A percentile compares a stretch with the other conserved stretches of the same genome.
Conservation (phyloP, 768 basidiomycete genomes). For the Piloderma croceum region DNA sequence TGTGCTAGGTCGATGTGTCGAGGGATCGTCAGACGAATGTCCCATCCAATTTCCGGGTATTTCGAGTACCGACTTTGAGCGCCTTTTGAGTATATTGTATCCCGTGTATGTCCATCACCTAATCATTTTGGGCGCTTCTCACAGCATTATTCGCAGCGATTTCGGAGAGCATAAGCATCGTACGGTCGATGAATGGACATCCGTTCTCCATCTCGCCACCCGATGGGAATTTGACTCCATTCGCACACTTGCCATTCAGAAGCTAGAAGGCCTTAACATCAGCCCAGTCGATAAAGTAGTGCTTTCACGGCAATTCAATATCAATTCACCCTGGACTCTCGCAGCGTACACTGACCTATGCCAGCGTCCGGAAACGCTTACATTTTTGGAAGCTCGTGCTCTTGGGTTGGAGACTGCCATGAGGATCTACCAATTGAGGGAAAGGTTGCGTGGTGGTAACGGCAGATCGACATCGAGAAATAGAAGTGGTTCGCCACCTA, state of each 20-base stretch:
- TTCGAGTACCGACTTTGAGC: conserved; percentile 27
- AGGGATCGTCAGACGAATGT: conserved; percentile 20
- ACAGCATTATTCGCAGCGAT: conserved; percentile 1
- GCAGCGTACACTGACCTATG: conserved; percentile 14
- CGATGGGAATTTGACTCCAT: conserved; percentile 25
- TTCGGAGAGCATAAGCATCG: conserved; percentile 9
- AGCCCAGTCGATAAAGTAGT: conserved; percentile 6
- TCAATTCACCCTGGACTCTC: conserved; percentile 12
- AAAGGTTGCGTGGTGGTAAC: conserved; percentile 1
- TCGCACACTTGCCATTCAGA: conserved; percentile 29
- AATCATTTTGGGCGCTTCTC: not conserved
- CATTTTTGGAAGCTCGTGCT: conserved; percentile 20
- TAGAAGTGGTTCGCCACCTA: not conserved
- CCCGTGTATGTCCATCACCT: conserved; percentile 9
- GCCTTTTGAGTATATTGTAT: conserved; percentile 30
- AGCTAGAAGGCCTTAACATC: conserved; percentile 19
- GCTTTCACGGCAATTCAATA: conserved; percentile 11
- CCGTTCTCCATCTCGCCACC: conserved; percentile 22
- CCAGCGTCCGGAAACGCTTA: conserved; percentile 8
- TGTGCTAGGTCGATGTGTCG: conserved; percentile 8
- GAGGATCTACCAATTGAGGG: conserved; percentile 7
- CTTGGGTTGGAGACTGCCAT: conserved; percentile 15
- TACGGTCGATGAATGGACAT: conserved; percentile 21
- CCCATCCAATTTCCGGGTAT: conserved; percentile 24
- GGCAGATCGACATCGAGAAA: not conserved